These are phyloP conservation scores for Penicillium bovifimosum DNA, from an alignment of 495 filamentous ascomycete species.

Conservation along the genomic window DNA sequence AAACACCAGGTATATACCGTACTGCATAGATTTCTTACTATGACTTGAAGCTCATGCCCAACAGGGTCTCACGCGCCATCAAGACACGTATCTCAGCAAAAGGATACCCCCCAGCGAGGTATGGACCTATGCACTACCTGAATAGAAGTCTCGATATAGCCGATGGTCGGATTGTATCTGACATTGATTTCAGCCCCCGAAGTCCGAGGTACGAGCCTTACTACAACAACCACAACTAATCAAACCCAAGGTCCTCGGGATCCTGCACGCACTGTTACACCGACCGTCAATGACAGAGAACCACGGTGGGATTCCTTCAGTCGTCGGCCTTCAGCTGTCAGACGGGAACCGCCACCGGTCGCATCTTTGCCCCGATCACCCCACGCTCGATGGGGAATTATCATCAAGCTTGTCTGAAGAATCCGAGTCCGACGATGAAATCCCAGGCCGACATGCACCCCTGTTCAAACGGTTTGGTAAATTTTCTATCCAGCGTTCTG, in stretches of 20 bases:
- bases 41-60: neutral
- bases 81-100: slow-evolving; percentile 56
- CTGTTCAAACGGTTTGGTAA: slow-evolving; percentile 36
- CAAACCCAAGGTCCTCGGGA: slow-evolving; percentile 27
- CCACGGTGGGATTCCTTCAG: slow-evolving; percentile 33
- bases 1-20: slow-evolving; percentile 45
- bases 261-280: slow-evolving; percentile 44
- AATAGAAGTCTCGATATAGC: neutral
- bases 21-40: neutral
- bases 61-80: slow-evolving; percentile 53
- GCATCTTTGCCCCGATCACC: slow-evolving; percentile 29
- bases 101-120: slow-evolving; percentile 51
- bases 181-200: slow-evolving; percentile 15
- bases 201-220: slow-evolving; percentile 50
- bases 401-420: slow-evolving; percentile 43
- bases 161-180: neutral
- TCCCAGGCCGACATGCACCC: slow-evolving; percentile 16
- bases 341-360: slow-evolving; percentile 24
- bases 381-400: slow-evolving; percentile 33
- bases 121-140: slow-evolving; percentile 4
- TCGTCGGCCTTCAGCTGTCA: slow-evolving; percentile 26
- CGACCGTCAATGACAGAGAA: slow-evolving; percentile 31
- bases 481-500: slow-evolving; percentile 33
- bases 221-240: slow-evolving; percentile 46
- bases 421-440: slow-evolving; percentile 51